Evolutionary conservation across 1,284 basidiomycete species (phyloP), one percentile per base, ranked within the genome.

Genomic region (Moesziomyces globuligerus): DNA sequence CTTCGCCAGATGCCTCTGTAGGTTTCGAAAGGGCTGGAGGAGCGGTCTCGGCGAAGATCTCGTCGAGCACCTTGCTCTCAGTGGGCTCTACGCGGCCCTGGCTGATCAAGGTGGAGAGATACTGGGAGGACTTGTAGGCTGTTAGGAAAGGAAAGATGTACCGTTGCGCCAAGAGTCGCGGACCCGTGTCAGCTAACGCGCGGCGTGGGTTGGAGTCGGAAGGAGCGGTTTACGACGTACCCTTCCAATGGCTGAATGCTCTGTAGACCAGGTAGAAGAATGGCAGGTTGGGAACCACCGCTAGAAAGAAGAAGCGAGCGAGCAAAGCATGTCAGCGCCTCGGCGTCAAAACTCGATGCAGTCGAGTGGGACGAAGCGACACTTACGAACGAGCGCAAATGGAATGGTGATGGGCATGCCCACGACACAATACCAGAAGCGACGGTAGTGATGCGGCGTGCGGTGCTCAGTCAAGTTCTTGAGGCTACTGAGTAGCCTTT

Each of bases 191-290:
- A 17, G 5, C 15, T 17, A n/a, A 6, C 7, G 32, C 13, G 32
- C 7, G 13, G 1, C 6, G 15, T 7, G 4, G 7, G 15, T 34
- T 13, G 17, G 32, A 34, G 26, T 5, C 17, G 25, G 18, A 15
- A 21, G 8, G 9, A 17, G 48, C 50, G 50, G 58, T 43, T 29
- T 11, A 24, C 10, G 24, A 52, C 65, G 44, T 44, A 78, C 75
- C 77, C 55, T 72, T 69, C 75, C 76, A 79, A 46, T 79, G 76
- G 37, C 67, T 72, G 56, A 65, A 82, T 10, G 78, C 79, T 34
- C 80, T 47, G 71, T 75, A 82, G 28, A 79, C 75, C 18, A 81
- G 60, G 47, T 82, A 82, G 69, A 81, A 82, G 56, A 80, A 78
- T 9, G 75, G 74, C 34, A 82, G 34, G 47, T 82, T 82, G 48